Base-by-base conservation (phyloP, 257 asterid genomes). In the Solanum okadae region DNA sequence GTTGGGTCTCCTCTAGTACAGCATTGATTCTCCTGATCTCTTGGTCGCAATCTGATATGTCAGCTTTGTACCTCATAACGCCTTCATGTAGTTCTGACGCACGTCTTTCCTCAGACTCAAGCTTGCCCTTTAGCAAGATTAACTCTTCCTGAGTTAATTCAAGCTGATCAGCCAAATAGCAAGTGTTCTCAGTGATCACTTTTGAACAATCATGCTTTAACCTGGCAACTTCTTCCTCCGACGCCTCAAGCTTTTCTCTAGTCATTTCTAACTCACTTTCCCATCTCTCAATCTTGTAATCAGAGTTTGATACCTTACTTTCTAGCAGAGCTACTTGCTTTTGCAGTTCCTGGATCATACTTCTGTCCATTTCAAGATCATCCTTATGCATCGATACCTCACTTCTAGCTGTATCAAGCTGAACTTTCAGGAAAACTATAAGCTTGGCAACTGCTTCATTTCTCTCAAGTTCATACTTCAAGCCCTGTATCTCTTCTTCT, bases 401-500 rank as follows among this genome's bases (percentile, higher is more conserved):
- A 87, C 90, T 90, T 89, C 89, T 86, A 10, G 95, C 92, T 82
- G 91, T 84, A 87, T 77, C 90, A 73, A 94, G 93, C 90, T 91
- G 88, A 35, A 90, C 88, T 88, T 94, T 93, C 75, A 92, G 67
- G 84, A 85, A 63, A 61, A 83, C 90, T 87, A 93, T 27, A 49
- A 81, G 85, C 67, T 81, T 81, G 56, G 85, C 52, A 44, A 72
- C 79, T 12, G 92, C 88, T 40, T 90, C 96, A 71, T 89, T 89
- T 20, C 86, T 38, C 86, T 86, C 89, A 33, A 92, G 86, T 52
- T 93, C 92, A 5, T 88, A 88, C 85, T 90, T 92, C 93, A 95
- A 56, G 46, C 90, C 89, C 87, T 90, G 87, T 40, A 94, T 91
- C 77, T 95, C 97, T 75, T 91, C 94, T 87, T 94, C 96, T 16